A percentile compares a stretch with the other conserved stretches of the same genome.
Conservation (phyloP, 768 basidiomycete genomes). For the Hygrophorus pudorinus region DNA sequence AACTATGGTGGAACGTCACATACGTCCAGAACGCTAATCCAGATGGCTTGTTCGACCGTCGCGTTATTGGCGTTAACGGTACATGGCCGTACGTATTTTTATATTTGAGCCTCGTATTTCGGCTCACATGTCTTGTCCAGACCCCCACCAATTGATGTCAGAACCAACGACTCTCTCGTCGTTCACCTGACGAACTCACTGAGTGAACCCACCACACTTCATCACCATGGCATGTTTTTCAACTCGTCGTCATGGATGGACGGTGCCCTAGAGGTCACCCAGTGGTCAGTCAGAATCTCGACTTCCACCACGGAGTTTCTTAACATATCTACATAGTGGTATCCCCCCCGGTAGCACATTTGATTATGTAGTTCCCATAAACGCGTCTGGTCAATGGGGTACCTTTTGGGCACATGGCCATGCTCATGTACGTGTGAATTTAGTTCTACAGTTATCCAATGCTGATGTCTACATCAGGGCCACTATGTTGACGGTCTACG, state of each 20-base stretch:
- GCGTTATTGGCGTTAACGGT: slow-evolving; percentile 81
- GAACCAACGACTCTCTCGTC: slow-evolving; percentile 58
- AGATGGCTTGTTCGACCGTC: slow-evolving; percentile 67
- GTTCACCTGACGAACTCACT: slow-evolving; percentile 73
- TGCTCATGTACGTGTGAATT: slow-evolving; percentile 29
- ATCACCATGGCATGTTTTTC: slow-evolving; percentile 96
- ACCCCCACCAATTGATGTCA: slow-evolving; percentile 73
- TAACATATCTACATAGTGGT: slow-evolving; percentile 36
- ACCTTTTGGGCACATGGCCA: slow-evolving; percentile 80
- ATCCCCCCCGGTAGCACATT: slow-evolving; percentile 66
- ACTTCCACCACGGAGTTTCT: background rate
- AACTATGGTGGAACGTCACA: slow-evolving; percentile 87
- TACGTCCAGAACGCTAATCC: slow-evolving; percentile 75
- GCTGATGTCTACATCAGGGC: slow-evolving; percentile 32
- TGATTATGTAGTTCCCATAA: slow-evolving; percentile 66
- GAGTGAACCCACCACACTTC: slow-evolving; percentile 58
- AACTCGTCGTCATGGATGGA: slow-evolving; percentile 84
- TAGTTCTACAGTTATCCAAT: background rate
- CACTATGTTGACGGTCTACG: slow-evolving; percentile 93
- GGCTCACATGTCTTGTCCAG: slow-evolving; percentile 25
- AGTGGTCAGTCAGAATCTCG: slow-evolving; percentile 49
- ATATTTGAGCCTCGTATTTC: background rate
- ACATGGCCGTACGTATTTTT: slow-evolving; percentile 77
- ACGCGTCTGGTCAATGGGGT: slow-evolving; percentile 62
- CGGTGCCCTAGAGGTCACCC: slow-evolving; percentile 71